Evolutionary conservation across 139 green algal genomes (phyloP).

Genomic region (Axilococcus clingmanii): DNA sequence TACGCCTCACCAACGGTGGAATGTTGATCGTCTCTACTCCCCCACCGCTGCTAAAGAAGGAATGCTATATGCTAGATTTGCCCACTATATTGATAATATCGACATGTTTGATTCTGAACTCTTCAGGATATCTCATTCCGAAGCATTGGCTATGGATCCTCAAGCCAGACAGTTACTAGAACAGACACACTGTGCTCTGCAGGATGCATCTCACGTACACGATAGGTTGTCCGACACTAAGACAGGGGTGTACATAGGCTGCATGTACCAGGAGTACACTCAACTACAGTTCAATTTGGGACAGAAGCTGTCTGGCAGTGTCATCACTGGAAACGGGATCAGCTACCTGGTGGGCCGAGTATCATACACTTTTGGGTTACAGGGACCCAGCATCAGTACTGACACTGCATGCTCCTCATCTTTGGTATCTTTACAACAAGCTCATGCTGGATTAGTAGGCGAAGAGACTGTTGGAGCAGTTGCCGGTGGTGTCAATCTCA

Average conservation of each 20-base stretch:
- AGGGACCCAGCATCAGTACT: slow-evolving; percentile 34
- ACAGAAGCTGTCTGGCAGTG: not conserved
- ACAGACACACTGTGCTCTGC: slow-evolving; percentile 6
- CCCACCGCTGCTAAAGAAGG: not conserved
- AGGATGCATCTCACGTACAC: not conserved
- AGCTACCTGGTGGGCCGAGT: slow-evolving; percentile 39
- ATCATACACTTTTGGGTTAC: slow-evolving; percentile 43
- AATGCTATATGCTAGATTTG: slow-evolving; percentile 35
- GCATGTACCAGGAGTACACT: slow-evolving; percentile 42
- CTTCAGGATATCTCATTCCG: slow-evolving; percentile 42
- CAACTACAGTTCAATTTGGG: not conserved
- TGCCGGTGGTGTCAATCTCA: slow-evolving; percentile 26
- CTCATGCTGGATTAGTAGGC: slow-evolving; percentile 7
- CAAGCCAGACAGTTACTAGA: slow-evolving; percentile 66
- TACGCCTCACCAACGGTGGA: slow-evolving; percentile 18
- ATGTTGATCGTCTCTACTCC: slow-evolving; percentile 12
- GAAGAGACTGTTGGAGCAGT: slow-evolving; percentile 7
- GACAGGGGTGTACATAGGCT: slow-evolving; percentile 31
- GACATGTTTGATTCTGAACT: slow-evolving; percentile 51
- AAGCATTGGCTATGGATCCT: slow-evolving; percentile 54
- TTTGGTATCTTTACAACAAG: slow-evolving; percentile 36
- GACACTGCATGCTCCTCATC: slow-evolving; percentile 54
- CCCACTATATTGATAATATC: slow-evolving; percentile 40
- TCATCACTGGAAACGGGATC: slow-evolving; percentile 16
- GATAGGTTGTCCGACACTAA: not conserved